Evolutionary conservation across 352 stramenopile genomes (phyloP).

Genomic region (Pythium aphanidermatum): DNA sequence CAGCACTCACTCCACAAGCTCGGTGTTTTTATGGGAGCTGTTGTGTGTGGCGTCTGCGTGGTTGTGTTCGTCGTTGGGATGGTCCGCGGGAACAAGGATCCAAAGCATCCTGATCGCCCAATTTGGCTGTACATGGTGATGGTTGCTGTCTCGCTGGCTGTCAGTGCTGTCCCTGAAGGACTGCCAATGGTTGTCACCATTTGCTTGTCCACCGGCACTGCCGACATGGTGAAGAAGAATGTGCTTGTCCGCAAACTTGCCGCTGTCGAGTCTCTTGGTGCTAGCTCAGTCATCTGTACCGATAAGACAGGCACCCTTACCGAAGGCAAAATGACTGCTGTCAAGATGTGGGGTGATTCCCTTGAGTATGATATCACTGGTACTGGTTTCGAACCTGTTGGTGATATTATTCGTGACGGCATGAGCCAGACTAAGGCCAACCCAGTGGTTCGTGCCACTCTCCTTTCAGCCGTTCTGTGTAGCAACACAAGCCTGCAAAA

Average conservation of each 20-base stretch:
- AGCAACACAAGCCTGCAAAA: constrained; percentile 65
- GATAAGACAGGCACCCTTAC: constrained; percentile 95
- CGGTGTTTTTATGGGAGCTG: constrained; percentile 87
- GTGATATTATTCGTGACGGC: constrained; percentile 43
- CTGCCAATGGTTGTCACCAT: constrained; percentile 75
- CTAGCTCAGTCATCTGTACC: constrained; percentile 89
- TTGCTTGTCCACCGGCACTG: constrained; percentile 60
- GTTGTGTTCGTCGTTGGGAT: constrained; percentile 92
- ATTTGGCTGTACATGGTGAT: constrained; percentile 93
- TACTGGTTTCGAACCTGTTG: constrained; percentile 38
- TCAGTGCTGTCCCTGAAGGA: constrained; percentile 72
- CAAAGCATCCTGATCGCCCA: constrained; percentile 72
- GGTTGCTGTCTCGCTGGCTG: constrained; percentile 86
- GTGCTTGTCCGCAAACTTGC: constrained; percentile 81
- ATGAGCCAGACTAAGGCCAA: constrained; percentile 38
- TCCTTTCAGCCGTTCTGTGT: constrained; percentile 55
- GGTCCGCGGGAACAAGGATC: constrained; percentile 47
- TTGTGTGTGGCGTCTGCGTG: constrained; percentile 84
- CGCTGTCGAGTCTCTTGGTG: constrained; percentile 74
- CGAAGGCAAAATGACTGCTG: constrained; percentile 71
- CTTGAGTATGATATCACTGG: constrained; percentile 49
- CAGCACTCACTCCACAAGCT: constrained; percentile 92
- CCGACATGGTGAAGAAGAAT: constrained; percentile 78
- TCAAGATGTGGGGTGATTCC: constrained; percentile 68
- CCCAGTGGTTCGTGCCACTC: constrained; percentile 33